Evolutionary conservation across 2,329 filamentous ascomycete genomes (phyloP).

Genomic region (Pyricularia sp.): DNA sequence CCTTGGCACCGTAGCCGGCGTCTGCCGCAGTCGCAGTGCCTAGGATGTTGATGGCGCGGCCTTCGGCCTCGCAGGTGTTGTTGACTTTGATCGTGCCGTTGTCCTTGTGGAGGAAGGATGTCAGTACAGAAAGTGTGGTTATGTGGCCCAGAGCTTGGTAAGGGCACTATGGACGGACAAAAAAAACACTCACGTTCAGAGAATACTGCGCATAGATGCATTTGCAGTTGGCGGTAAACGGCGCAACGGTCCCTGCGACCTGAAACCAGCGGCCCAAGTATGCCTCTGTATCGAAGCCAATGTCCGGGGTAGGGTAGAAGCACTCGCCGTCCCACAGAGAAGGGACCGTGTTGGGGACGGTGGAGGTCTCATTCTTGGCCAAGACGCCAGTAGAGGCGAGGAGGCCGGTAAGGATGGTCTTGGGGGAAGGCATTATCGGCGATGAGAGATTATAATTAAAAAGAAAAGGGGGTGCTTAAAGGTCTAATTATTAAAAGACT

Average conservation of each 20-base stretch:
- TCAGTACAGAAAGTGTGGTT: background rate
- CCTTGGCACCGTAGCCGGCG: conserved; percentile 15
- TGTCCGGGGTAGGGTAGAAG: conserved; percentile 17
- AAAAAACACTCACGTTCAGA: conserved; percentile 15
- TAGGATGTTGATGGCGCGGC: conserved; percentile 16
- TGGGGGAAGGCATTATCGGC: background rate
- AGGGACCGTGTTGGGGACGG: conserved; percentile 13
- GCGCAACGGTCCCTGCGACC: conserved; percentile 18
- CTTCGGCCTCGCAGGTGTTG: conserved; percentile 18
- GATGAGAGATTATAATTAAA: background rate
- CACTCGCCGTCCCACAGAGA: conserved; percentile 18
- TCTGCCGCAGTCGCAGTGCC: conserved; percentile 16
- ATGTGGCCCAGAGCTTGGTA: background rate
- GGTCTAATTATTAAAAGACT: background rate
- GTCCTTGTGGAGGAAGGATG: conserved; percentile 9
- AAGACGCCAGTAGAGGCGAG: background rate
- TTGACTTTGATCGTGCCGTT: conserved; percentile 19
- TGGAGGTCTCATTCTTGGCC: background rate
- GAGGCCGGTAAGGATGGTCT: background rate
- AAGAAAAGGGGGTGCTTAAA: background rate
- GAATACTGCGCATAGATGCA: conserved; percentile 19
- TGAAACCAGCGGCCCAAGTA: conserved; percentile 22
- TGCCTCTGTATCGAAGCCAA: conserved; percentile 15
- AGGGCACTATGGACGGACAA: background rate
- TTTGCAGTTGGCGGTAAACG: conserved; percentile 18